Evolutionary conservation across 164 flowering plant genomes (phyloP), one percentile per base, ranked within the genome.

Genomic region (Tinospora cordifolia): DNA sequence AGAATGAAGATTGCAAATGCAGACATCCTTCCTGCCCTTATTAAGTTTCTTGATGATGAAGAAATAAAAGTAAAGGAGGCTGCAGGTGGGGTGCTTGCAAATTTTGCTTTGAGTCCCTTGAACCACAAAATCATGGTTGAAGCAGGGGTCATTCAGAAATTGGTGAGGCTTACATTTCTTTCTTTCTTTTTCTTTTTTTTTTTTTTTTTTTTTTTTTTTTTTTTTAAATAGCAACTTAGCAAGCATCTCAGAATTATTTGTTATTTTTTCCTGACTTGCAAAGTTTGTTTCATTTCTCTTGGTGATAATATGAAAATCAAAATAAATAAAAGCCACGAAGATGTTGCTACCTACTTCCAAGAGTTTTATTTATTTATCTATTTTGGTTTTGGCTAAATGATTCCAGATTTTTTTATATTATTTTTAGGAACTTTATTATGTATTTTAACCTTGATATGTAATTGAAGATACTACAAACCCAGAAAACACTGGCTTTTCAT

Each of bases 81-180:
- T 69, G 87, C 90, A 3, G 94, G 92, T 54, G 93, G 97, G 44
- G 86, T 91, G 57, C 71, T 93, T 73, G 91, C 96, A 67, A 91
- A 88, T 80, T 73, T 93, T 74, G 81, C 92, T 62, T 76, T 91
- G 74, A 83, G 85, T 75, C 77, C 44, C 2, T 77, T 79, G 47
- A 86, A 77, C 81, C 94, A 93, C 79, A 74, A 65, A 24, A 72
- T 83, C 63, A 78, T 93, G 88, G 90, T 93, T 60, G 98, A 93
- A 85, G 85, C 84, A 40, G 92, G 92, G 72, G 90, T 85, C 49
- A 87, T 93, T 70, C 90, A 87, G 30, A 84, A 84, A 82, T 65
- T 93, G 97, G 98, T 93, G 80, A 84, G 94, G 26, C 54, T 76
- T 72, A 21, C 58, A 41, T 72, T 67, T 49, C 69, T 17, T 41